Base-by-base conservation (phyloP, 371 early-diverging fungal genomes). In the Haplosporangium sp. region DNA sequence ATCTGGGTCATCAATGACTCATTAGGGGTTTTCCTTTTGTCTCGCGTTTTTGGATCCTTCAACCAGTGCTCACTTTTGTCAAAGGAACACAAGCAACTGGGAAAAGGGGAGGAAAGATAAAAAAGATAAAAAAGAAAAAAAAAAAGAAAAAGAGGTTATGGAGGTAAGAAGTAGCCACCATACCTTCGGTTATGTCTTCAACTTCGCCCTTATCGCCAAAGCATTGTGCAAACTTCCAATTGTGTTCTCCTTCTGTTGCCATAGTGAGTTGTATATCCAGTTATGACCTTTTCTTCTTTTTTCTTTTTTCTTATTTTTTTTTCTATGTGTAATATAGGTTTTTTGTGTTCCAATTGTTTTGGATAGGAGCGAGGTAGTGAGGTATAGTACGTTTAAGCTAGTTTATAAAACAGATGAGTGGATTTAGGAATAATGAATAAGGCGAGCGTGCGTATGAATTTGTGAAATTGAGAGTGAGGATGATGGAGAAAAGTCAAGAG, bases 151-250 rank as follows among this genome's bases (percentile, higher is more conserved):
- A 27, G 17, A 8, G 15, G 52, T 4, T 17, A 1, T 19, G 61
- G 35, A n/a, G 11, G n/a, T 35, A 50, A 13, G 48, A 17, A 15
- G 42, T 35, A 35, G 61, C 37, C 17, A 64, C 61, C 58, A 53
- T 61, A 97, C 98, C 98, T 91, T 98, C 98, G 47, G 98, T 97
- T 65, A 98, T 95, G 85, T 98, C 98, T 67, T 97, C 96, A 65
- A 96, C 92, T 65, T 98, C 99, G 56, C 97, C 96, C 85, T 98
- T 98, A 85, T 98, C 99, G 65, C 98, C 99, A 89, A 98, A 98
- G 87, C 98, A 98, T 85, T 98, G 99, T 59, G 98, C 96, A 85
- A 97, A 97, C 79, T 93, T 96, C 98, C 98, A 98, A 44, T 90
- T 89, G 73, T 89, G 84, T 73, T 95, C 95, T 66, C 83, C 72